Evolutionary conservation across 2,329 filamentous ascomycete species (phyloP), one percentile per base, ranked within the genome.

Genomic region (Pseudocercospora pini-densiflorae): DNA sequence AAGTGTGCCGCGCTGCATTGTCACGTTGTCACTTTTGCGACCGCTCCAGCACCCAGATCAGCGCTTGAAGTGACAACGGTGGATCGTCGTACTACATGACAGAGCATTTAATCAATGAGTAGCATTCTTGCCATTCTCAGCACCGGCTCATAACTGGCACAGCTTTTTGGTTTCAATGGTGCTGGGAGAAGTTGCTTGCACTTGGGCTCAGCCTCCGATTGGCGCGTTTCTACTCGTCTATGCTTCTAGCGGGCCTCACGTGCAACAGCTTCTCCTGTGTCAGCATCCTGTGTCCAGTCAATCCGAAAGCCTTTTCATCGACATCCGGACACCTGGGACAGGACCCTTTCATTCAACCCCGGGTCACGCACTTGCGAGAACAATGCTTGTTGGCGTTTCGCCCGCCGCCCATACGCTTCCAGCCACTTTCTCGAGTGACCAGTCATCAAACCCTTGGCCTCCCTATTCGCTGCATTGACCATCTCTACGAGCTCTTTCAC

Each of bases 371-470:
- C 53, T 49, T 63, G 61, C 10, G 64, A 63, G 40, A 67, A 68
- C 51, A 81, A 43, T 4, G 72, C 74, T 66, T 78, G 74, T 21
- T 79, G 70, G 64, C 77, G 75, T 64, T 73, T 66, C 45, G 76
- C 45, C 36, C 76, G 73, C 55, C 78, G 75, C 36, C 61, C 71
- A 70, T 77, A 80, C 21, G 77, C 77, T 45, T 70, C 65, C 36
- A 77, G 72, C 78, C 79, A 82, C 59, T 63, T 66, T 23, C 73
- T 64, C 4, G 76, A 76, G 72, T 82, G 80, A 0, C 79, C 79
- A 23, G 62, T 31, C 61, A 81, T 68, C 54, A 51, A 59, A 53
- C 61, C 27, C 10, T 61, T n/a, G 53, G 49, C 49, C 58, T 1
- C 75, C 75, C 12, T 45, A 45, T 24, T 64, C 62, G 23, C 61